Evolutionary conservation across 1,139 yeast genomes (phyloP), one percentile per base, ranked within the genome.

Genomic region (Waltiozyma sp.): DNA sequence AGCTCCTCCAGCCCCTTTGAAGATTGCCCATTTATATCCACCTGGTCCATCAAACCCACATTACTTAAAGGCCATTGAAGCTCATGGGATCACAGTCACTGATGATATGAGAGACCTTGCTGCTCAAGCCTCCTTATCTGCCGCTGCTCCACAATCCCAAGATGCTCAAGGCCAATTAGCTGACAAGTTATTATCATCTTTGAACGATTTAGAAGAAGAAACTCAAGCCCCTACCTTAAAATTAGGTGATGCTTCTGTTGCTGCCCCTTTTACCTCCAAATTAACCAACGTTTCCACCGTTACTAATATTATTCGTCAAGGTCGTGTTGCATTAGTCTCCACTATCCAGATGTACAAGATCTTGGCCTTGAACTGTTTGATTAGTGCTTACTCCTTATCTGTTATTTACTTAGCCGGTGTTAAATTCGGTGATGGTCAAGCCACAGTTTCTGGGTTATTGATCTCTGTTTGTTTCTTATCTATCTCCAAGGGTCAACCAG

Each of bases 301-400:
- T 45, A 85, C 95, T 43, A 82, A 88, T 59, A 86, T 91, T 52
- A 77, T 91, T 55, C 89, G 99, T 66, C 97, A 93, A 72, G 99
- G 99, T 54, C 88, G 99, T 68, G 87, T 96, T 71, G 96, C 99
- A 11, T 72, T 91, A 56, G 96, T 93, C 45, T 88, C 96, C 15
- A 91, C 98, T 19, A 89, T 91, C 59, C 98, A 91, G 68, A 93
- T 91, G 98, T 93, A 93, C 74, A 91, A 91, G 71, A 91, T 91
- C 57, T 72, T 91, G 61, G 98, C 99, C 0, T 74, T 91, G 68
- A 91, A 91, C 64, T 93, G 98, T 75, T 75, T 91, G 69, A 88
- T 91, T 67, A 83, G 95, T 51, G 98, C 99, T 28, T 91, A 91
- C 63, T 88, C 97, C 4, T 73, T 91, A 56, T 85, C 96, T 40